phyloP scores from a whole-genome alignment of 495 filamentous ascomycete species.

The Penicillium diatomitis region DNA sequence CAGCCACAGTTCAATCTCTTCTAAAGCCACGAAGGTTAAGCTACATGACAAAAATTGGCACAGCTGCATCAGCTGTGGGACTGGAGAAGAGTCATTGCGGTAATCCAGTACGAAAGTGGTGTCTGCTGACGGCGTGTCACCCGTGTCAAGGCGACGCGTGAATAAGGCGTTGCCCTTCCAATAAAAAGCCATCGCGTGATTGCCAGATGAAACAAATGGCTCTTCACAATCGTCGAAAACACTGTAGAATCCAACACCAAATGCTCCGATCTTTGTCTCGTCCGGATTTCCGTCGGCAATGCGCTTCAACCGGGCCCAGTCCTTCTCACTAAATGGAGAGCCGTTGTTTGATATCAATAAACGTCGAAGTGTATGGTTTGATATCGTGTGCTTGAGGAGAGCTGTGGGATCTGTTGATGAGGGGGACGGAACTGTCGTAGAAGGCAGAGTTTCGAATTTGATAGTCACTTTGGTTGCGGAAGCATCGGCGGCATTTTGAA shows the following conservation, averaged over 20 bases:
- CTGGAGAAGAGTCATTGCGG: constrained; percentile 71
- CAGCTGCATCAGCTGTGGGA: constrained; percentile 76
- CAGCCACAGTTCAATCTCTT: constrained; percentile 81
- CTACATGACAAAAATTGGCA: constrained; percentile 90
- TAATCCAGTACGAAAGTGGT: constrained; percentile 93
- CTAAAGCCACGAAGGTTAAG: constrained; percentile 86
- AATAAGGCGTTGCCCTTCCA: constrained; percentile 96
- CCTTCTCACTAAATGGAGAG: constrained; percentile 69
- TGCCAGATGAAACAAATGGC: constrained; percentile 87
- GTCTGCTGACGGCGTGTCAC: constrained; percentile 51
- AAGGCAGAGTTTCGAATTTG: constrained; percentile 81
- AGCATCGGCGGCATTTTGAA: constrained; percentile 97
- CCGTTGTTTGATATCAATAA: constrained; percentile 88
- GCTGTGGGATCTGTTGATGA: constrained; percentile 54
- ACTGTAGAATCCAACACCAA: constrained; percentile 97
- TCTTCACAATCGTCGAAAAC: constrained; percentile 98
- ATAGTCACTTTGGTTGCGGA: constrained; percentile 82
- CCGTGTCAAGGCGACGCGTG: constrained; percentile 68
- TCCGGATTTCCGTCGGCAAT: constrained; percentile 98
- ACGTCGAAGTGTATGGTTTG: constrained; percentile 73
- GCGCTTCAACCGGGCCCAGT: constrained; percentile 89
- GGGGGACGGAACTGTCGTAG: constrained; percentile 63
- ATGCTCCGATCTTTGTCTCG: constrained; percentile 97
- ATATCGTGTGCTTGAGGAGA: constrained; percentile 70
- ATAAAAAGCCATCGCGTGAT: constrained; percentile 93